Conservation (phyloP, 495 filamentous ascomycete genomes). For the Opeltia flavorubescens region DNA sequence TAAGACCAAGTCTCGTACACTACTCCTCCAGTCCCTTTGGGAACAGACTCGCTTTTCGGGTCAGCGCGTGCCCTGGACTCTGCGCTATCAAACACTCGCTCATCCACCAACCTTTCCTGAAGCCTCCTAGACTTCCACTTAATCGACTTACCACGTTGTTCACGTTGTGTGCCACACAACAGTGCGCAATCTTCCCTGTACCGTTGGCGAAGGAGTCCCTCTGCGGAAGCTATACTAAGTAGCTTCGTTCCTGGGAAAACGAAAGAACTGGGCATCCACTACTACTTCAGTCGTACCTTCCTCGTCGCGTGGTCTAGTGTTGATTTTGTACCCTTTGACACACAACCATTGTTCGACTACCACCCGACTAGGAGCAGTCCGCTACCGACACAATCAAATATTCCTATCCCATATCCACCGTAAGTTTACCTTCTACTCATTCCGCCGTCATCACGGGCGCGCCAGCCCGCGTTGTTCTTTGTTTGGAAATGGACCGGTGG, state of each 20-base stretch:
- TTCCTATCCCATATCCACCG: conserved; percentile 7
- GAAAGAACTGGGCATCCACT: conserved; percentile 3
- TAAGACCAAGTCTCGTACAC: background rate
- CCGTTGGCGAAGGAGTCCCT: background rate
- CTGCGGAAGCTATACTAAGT: conserved; percentile 8
- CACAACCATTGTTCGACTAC: conserved; percentile 6
- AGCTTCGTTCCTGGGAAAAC: conserved; percentile 6
- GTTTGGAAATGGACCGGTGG: background rate
- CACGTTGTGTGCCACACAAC: conserved; percentile 1
- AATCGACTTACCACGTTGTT: background rate
- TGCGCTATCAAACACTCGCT: conserved; percentile 6
- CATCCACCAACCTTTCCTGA: conserved; percentile 1
- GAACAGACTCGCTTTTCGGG: background rate
- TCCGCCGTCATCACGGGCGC: conserved; percentile 15
- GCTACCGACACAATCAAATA: conserved; percentile 8
- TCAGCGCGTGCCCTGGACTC: conserved; percentile 1
- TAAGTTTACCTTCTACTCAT: conserved; percentile 8
- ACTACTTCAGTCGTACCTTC: conserved; percentile 9
- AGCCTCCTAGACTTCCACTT: background rate
- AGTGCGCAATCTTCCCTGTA: conserved; percentile 4
- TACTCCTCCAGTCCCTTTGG: background rate
- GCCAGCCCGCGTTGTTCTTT: background rate
- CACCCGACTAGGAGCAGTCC: conserved; percentile 13
- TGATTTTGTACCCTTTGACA: conserved; percentile 11
- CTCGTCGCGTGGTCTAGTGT: conserved; percentile 16